Base-by-base conservation (phyloP, 1,284 basidiomycete species). In the Inonotus obliquus region DNA sequence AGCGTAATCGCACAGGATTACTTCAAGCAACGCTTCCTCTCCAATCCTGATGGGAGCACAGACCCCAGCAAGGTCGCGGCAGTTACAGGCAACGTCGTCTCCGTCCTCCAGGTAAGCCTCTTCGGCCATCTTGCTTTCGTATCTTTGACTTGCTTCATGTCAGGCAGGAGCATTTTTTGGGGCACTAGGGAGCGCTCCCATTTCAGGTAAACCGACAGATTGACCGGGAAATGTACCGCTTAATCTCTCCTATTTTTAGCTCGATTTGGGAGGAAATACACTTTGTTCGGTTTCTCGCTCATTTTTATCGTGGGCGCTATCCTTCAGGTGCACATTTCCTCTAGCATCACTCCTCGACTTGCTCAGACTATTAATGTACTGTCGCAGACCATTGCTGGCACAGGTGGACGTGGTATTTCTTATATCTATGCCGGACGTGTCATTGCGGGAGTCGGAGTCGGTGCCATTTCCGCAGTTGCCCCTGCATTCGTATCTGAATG, bases 81-180 rank as follows among this genome's bases (percentile, higher is more conserved):
- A 1, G 76, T 92, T 25, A 84, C 80, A 9, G 80, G 78, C 55
- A 85, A 86, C 67, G 79, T 88, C 58, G 90, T 92, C 29, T 87
- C 89, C 6, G 88, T 91, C 23, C 79, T 92, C 19, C 89, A 91
- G 70, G 90, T 84, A 1, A 89, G 89, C 44, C 6, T 3, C 11
- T 41, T 11, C 41, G 17, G 19, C n/a, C 17, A 32, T 32, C 32
- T 4, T 9, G 9, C 9, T 32, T n/a, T 39, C 38, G n/a, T n/a
- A 39, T 39, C 19, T 44, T 14, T 44, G 17, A n/a, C n/a, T 91
- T 27, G 86, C 89, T 6, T 87, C 91, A 21, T 79, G 92, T 19
- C 89, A 91, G 70, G 90, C 85, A 1, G 89, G 89, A 41, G 86
- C 86, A 1, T 91, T 92, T 78, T 92, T 92, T 68, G 90, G 91